Base-by-base conservation (phyloP, 495 filamentous ascomycete species). In the Penicillium malachiteum region DNA sequence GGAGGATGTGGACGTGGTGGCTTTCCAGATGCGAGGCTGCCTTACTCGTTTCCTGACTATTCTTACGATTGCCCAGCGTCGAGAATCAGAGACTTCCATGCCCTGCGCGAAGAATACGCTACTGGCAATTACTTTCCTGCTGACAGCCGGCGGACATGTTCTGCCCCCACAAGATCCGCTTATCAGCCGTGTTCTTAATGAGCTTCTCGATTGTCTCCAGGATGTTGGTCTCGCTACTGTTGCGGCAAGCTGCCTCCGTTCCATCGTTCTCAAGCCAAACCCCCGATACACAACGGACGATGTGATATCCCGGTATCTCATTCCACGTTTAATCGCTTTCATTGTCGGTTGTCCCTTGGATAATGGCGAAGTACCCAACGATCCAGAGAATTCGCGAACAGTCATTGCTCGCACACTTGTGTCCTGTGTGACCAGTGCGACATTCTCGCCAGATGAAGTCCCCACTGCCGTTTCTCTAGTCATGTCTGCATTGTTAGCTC, bases 21-120 rank as follows among this genome's bases (percentile, higher is more conserved):
- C 72, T n/a, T 74, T 63, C 49, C 82, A 87, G 59, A 62, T 85
- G n/a, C 84, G 87, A 26, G 89, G 87, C 44, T 92, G 88, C 55
- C 78, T 96, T 12, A 83, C 84, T 30, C 84, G 87, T 7, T 92
- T 96, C 71, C 73, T 94, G 30, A 82, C 84, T 37, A 93, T 92
- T 37, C 87, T 96, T 52, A 83, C 87, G 0, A 79, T 90, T 55
- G 90, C 90, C 4, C 92, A 96, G 69, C 88, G 87, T 60, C 84
- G 91, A 10, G 92, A 96, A 64, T 81, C 79, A 0, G 86, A 90
- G n/a, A 82, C 84, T 1, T 88, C 89, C 2, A 71, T 99, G 21
- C 76, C 90, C 3, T 96, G 91, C 62, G 92, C 96, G 59, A 97
- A 94, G 74, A 97, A 97, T 60, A 89, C 88, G 14, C 84, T 99